A percentile compares a stretch with the other conserved stretches of the same genome.
Conservation (phyloP, 148 eudicot genomes). For the Camellia lanceoleosa region DNA sequence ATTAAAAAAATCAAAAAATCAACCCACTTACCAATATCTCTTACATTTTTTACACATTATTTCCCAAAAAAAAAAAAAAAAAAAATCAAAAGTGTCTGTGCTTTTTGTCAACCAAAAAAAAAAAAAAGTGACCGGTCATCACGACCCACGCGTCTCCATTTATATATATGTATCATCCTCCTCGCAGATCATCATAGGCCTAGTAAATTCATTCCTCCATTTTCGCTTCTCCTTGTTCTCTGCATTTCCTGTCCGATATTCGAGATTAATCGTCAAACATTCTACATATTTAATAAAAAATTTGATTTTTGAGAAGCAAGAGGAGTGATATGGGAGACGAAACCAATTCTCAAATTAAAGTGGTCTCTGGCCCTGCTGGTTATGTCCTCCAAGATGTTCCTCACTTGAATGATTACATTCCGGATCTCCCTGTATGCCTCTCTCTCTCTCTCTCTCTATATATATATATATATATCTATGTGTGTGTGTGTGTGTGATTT, state of each 20-base stretch:
- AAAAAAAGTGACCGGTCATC: no score
- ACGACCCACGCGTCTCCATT: no score
- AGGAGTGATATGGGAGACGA: conserved; percentile 2
- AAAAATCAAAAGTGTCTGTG: no score
- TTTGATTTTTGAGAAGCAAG: not conserved
- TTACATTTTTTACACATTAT: no score
- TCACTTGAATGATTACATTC: conserved; percentile 71
- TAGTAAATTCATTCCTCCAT: not conserved
- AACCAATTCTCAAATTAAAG: conserved; percentile 42
- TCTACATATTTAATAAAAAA: no score
- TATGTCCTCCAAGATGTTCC: conserved; percentile 81
- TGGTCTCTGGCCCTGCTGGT: conserved; percentile 49
- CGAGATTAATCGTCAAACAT: not conserved
- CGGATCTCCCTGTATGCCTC: conserved; percentile 54
- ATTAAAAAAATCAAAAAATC: no score
- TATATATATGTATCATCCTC: no score
- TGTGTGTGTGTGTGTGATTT: not conserved
- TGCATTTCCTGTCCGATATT: not conserved
- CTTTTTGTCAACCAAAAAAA: no score
- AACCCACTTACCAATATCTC: no score
- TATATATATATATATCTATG: not conserved
- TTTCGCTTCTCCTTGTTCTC: not conserved
- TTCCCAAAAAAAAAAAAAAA: no score
- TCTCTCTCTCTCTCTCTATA: not conserved
- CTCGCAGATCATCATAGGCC: not conserved